Evolutionary conservation across 2,329 filamentous ascomycete genomes (phyloP), one percentile per base, ranked within the genome.

Genomic region (Cercospora sojina): DNA sequence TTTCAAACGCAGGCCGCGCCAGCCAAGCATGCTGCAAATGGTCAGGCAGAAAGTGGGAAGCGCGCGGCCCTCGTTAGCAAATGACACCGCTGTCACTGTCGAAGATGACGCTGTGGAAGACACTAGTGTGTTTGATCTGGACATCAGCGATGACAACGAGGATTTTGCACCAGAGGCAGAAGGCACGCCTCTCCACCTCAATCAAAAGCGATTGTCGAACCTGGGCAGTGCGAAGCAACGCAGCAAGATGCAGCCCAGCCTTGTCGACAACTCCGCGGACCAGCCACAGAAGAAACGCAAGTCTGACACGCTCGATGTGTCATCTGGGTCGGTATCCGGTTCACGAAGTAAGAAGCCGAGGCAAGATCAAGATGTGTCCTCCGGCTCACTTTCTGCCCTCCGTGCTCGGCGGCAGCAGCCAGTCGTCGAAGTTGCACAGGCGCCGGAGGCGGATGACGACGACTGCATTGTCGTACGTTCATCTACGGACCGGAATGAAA

Each of bases 111-210:
- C 85, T 32, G 78, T 80, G 18, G 73, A 78, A 25, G 72, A 77
- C 59, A 65, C 69, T 18, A 76, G 69, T 59, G 64, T 71, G 27
- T 75, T 72, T 57, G 74, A 75, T 59, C 66, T 77, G 16, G 74
- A 71, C 12, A 43, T 72, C 16, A 69, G 68, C 32, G 70, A 69
- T 53, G 73, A 75, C 7, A 74, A 74, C n/a, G 75, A 76, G 43
- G 74, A 80, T 70, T 89, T 87, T 73, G 83, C 81, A 60, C 89
- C 84, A 0, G 88, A 91, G 64, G 88, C 87, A 29, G 88, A 90
- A 78, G 89, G 88, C 16, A 91, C 90, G 6, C 89, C 89, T 3
- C 73, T 90, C 27, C 85, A 87, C 65, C 78, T 83, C 20, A 58
- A 71, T 29, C 82, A 81, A 71, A 80, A 80, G 66, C 65, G 78